phyloP scores from a whole-genome alignment of 805 yeast genomes.

The Yamadazyma olivae region DNA sequence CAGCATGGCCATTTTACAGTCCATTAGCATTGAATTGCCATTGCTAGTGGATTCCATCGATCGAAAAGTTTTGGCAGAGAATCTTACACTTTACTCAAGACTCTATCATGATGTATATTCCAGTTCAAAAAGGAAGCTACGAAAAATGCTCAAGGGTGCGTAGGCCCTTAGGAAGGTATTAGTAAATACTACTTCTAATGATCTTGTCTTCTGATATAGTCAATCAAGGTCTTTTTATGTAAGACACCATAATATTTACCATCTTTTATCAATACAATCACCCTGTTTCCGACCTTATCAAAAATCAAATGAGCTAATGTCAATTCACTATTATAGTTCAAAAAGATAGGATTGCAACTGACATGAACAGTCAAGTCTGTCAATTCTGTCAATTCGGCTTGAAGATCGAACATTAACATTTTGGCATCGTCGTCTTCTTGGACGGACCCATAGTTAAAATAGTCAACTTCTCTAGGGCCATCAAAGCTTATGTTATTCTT shows the following conservation, averaged over 20 bases:
- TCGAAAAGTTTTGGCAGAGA: too few relatives aligned
- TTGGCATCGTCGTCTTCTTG: constrained; percentile 6
- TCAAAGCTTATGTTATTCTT: constrained; percentile 4
- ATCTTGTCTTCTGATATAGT: constrained; percentile 27
- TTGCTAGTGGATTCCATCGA: too few relatives aligned
- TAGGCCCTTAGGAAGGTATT: too few relatives aligned
- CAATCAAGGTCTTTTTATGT: constrained; percentile 53
- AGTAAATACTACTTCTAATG: too few relatives aligned
- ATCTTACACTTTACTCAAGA: too few relatives aligned
- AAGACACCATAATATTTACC: constrained; percentile 50
- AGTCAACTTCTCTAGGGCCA: constrained; percentile 14
- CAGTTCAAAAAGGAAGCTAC: neutral
- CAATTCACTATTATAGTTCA: constrained; percentile 47
- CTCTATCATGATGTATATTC: neutral
- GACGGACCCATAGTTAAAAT: constrained; percentile 22
- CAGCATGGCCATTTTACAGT: too few relatives aligned
- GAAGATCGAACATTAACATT: constrained; percentile 2
- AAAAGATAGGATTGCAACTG: constrained; percentile 45
- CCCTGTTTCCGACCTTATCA: constrained; percentile 50
- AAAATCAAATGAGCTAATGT: constrained; percentile 50
- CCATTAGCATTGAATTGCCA: too few relatives aligned
- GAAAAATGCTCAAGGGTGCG: too few relatives aligned
- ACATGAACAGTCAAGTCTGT: constrained; percentile 41
- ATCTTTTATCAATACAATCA: constrained; percentile 41
- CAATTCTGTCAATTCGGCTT: constrained; percentile 16